A percentile compares a stretch with the other conserved stretches of the same genome.
Conservation (phyloP, 441 rosid genomes). For the Populus hybrid region DNA sequence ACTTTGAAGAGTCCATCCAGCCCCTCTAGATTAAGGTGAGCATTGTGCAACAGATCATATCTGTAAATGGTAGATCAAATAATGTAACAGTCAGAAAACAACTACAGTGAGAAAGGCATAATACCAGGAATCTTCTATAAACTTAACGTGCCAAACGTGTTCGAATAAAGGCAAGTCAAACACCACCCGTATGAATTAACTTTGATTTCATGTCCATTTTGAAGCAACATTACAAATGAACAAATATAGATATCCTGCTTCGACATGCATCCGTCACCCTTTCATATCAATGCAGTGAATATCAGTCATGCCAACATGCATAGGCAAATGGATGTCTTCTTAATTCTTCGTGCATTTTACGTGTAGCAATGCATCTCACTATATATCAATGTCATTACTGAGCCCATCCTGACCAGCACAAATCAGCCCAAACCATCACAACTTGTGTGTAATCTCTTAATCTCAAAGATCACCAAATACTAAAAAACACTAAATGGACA, state of each 20-base stretch:
- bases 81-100: constrained; percentile 2
- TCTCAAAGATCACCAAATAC: neutral
- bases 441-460: neutral
- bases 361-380: neutral
- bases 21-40: constrained; percentile 93
- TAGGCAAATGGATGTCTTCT: neutral
- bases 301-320: neutral
- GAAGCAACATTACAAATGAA: neutral
- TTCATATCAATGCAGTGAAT: neutral
- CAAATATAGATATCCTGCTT: neutral
- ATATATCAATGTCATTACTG: neutral
- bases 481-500: neutral
- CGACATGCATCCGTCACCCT: neutral
- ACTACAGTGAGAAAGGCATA: neutral
- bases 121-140: neutral
- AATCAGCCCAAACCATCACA: constrained; percentile 1
- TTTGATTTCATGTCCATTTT: neutral
- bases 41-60: constrained; percentile 97
- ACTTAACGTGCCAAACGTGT: neutral
- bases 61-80: constrained; percentile 35
- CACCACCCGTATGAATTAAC: neutral
- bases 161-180: neutral
- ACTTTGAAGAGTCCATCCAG: constrained; percentile 93
- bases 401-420: neutral
- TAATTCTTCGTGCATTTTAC: neutral